phyloP scores from a whole-genome alignment of 768 basidiomycete genomes.

The Leucocoprinus leucothites region DNA sequence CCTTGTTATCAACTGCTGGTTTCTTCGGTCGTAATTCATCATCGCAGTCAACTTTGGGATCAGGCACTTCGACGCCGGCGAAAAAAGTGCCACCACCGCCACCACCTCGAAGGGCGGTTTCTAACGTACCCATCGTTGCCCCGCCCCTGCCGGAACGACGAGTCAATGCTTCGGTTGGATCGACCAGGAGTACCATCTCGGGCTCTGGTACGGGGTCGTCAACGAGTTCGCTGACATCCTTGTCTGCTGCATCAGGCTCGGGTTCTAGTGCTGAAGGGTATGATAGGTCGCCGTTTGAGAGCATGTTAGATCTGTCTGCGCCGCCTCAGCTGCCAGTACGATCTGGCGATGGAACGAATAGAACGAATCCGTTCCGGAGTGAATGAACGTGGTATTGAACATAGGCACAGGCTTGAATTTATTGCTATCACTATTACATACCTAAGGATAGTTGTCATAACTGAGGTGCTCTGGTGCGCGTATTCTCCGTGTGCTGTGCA shows the following conservation, averaged over 20 bases:
- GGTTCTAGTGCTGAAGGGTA: constrained; percentile 23
- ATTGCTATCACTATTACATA: too few species aligned
- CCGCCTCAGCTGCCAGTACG: neutral
- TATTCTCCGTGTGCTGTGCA: too few species aligned
- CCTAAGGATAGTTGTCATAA: too few species aligned
- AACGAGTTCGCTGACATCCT: neutral
- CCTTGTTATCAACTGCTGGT: neutral
- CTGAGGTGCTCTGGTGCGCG: too few species aligned
- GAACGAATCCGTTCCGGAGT: constrained; percentile 57
- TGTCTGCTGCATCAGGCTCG: constrained; percentile 31
- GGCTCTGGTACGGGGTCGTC: constrained; percentile 5
- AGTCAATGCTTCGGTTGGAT: constrained; percentile 5
- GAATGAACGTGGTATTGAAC: too few species aligned
- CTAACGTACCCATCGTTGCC: constrained; percentile 26
- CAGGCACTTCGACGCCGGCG: constrained; percentile 12
- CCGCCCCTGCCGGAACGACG: constrained; percentile 49
- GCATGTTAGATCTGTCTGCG: constrained; percentile 44
- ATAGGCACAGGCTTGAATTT: neutral
- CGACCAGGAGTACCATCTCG: neutral
- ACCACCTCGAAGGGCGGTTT: constrained; percentile 46
- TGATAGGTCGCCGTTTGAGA: constrained; percentile 65
- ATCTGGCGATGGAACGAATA: constrained; percentile 1
- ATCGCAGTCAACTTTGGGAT: neutral
- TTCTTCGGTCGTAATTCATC: neutral
- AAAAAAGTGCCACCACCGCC: constrained; percentile 65